Percentiles rank a stretch among this genome's conserved stretches.
Conservation (phyloP, 1,139 yeast species). For the Geotrichum candidum region DNA sequence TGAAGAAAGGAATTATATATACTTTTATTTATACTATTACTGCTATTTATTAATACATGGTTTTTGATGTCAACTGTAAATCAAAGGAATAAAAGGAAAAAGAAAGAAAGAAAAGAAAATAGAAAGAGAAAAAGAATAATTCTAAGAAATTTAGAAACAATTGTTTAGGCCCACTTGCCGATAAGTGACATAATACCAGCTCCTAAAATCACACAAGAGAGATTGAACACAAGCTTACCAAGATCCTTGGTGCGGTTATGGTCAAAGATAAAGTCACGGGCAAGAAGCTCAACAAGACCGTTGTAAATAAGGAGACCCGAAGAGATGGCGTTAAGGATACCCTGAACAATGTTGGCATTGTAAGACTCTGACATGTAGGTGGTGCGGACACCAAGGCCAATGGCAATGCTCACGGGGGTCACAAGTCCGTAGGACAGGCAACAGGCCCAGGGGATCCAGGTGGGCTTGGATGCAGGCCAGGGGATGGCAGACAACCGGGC, state of each 20-base stretch:
- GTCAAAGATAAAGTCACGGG: constrained; percentile 68
- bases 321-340: constrained; percentile 78
- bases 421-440: constrained; percentile 55
- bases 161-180: constrained; percentile 72
- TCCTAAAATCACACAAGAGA: constrained; percentile 40
- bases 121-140: not conserved
- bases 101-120: not conserved
- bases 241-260: constrained; percentile 29
- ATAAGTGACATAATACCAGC: constrained; percentile 80
- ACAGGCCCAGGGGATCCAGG: constrained; percentile 54
- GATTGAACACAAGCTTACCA: constrained; percentile 34
- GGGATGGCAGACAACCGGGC: constrained; percentile 67
- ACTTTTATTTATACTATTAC: not conserved
- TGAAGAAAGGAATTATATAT: not conserved
- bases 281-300: constrained; percentile 77
- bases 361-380: constrained; percentile 54
- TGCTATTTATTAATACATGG: too few relatives aligned
- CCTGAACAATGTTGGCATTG: constrained; percentile 61
- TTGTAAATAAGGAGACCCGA: constrained; percentile 79
- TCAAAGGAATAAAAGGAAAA: not conserved
- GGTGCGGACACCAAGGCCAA: constrained; percentile 75
- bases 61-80: not conserved
- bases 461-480: constrained; percentile 28
- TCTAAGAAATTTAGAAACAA: constrained; percentile 2
- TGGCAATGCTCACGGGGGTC: constrained; percentile 76